phyloP scores from a whole-genome alignment of 371 early-diverging fungal genomes.

The Caulochytrium protostelioides region DNA sequence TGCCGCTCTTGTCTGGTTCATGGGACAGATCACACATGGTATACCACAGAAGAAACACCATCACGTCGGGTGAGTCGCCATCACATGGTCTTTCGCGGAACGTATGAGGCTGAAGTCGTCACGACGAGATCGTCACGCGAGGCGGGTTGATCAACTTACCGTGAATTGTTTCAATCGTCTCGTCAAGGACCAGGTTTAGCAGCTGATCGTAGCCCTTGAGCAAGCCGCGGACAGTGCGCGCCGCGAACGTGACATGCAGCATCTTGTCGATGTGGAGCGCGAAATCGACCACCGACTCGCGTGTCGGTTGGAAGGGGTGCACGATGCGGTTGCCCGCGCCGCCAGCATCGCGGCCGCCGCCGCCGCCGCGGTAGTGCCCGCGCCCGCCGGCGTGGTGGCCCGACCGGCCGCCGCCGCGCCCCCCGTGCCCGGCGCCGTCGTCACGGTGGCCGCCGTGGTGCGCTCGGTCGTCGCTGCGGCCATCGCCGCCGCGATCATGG shows the following conservation, averaged over 20 bases:
- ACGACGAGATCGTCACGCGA: no score
- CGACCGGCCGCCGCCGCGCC: conserved; percentile 5
- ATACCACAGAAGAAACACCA: no score
- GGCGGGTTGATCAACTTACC: no score
- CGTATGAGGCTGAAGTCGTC: no score
- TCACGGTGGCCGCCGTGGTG: neutral
- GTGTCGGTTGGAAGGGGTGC: conserved; percentile 11
- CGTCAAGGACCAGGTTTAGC: conserved; percentile 78
- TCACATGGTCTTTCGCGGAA: no score
- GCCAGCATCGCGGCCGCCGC: conserved; percentile 30
- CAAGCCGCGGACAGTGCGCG: conserved; percentile 49
- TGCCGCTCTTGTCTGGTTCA: no score
- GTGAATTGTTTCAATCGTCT: no score
- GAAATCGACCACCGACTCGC: conserved; percentile 70
- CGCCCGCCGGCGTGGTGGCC: conserved; percentile 22
- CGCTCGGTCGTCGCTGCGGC: neutral
- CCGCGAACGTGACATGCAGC: conserved; percentile 73
- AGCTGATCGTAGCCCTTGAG: conserved; percentile 85
- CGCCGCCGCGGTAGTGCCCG: conserved; percentile 20
- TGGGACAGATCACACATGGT: no score
- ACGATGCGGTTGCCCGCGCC: conserved; percentile 14
- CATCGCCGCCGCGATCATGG: neutral
- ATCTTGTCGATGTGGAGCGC: conserved; percentile 76
- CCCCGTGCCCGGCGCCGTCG: neutral
- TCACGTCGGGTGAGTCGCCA: no score